Conservation (phyloP, 2,329 filamentous ascomycete genomes). For the Venturia pyrina region DNA sequence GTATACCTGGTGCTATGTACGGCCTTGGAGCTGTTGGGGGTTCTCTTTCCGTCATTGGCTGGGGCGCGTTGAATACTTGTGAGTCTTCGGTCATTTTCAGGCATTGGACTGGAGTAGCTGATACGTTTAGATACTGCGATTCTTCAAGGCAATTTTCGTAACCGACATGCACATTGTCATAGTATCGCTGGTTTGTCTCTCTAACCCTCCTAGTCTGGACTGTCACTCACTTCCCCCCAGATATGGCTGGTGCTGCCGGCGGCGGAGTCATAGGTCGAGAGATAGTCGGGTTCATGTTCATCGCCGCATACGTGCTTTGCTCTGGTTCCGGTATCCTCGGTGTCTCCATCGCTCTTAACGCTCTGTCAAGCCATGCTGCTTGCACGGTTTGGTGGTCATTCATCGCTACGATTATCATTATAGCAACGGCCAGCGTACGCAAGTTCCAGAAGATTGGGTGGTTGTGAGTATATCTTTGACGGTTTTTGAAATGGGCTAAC, state of each 20-base stretch:
- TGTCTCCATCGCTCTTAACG: slow-evolving; percentile 49
- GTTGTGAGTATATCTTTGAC: slow-evolving; percentile 24
- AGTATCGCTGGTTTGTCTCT: slow-evolving; percentile 29
- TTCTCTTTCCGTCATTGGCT: slow-evolving; percentile 37
- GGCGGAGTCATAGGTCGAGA: slow-evolving; percentile 44
- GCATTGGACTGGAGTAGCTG: not conserved
- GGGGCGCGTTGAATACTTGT: slow-evolving; percentile 39
- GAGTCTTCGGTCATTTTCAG: slow-evolving; percentile 7
- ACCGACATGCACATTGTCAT: slow-evolving; percentile 41
- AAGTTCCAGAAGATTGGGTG: slow-evolving; percentile 53
- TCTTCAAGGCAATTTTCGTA: slow-evolving; percentile 43
- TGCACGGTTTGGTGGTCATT: slow-evolving; percentile 51
- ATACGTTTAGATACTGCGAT: slow-evolving; percentile 30
- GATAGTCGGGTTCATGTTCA: slow-evolving; percentile 45
- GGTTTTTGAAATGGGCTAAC: slow-evolving; percentile 18
- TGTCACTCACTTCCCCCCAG: slow-evolving; percentile 16
- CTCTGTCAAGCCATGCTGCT: slow-evolving; percentile 45
- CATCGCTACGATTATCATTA: slow-evolving; percentile 41
- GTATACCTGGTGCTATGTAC: slow-evolving; percentile 33
- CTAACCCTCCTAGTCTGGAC: slow-evolving; percentile 38
- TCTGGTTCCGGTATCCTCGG: slow-evolving; percentile 49
- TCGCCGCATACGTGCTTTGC: slow-evolving; percentile 48
- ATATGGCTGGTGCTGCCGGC: slow-evolving; percentile 46
- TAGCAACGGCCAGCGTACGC: slow-evolving; percentile 41
- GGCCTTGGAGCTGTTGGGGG: slow-evolving; percentile 39